Conservation (phyloP, 2,329 filamentous ascomycete species). For the Fusarium sp. region DNA sequence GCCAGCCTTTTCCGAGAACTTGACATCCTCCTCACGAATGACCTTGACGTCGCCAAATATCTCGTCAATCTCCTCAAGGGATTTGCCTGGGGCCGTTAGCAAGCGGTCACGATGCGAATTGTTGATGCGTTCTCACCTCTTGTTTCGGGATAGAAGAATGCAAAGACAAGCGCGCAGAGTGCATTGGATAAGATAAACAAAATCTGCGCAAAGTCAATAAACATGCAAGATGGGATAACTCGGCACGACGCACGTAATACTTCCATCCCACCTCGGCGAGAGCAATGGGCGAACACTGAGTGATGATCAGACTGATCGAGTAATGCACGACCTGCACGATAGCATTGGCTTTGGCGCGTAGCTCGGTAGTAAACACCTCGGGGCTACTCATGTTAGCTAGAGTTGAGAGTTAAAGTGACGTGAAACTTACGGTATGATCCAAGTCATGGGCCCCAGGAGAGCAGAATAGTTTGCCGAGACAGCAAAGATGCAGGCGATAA, state of each 20-base stretch:
- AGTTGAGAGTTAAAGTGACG: too few relatives aligned
- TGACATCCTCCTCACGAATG: slow-evolving; percentile 42
- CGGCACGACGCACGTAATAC: slow-evolving; percentile 53
- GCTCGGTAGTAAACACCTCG: slow-evolving; percentile 59
- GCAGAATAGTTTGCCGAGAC: slow-evolving; percentile 55
- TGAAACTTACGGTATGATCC: slow-evolving; percentile 58
- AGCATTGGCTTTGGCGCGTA: slow-evolving; percentile 59
- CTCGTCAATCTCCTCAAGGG: slow-evolving; percentile 58
- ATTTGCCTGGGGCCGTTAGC: slow-evolving; percentile 53
- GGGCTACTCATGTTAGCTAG: slow-evolving; percentile 44
- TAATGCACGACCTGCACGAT: slow-evolving; percentile 60
- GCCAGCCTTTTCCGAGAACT: slow-evolving; percentile 37
- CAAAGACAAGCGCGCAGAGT: slow-evolving; percentile 55
- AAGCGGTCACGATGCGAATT: rapidly evolving
- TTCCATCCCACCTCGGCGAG: slow-evolving; percentile 58
- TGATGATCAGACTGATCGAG: slow-evolving; percentile 59
- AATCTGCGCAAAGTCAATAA: slow-evolving; percentile 46
- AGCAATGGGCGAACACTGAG: slow-evolving; percentile 59
- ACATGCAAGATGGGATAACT: rapidly evolving
- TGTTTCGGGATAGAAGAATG: slow-evolving; percentile 57
- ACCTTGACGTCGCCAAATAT: slow-evolving; percentile 58
- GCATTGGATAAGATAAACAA: slow-evolving; percentile 58
- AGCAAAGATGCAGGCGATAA: slow-evolving; percentile 59
- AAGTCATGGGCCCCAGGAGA: slow-evolving; percentile 58
- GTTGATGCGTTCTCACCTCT: slow-evolving; percentile 46